Conservation (phyloP, 176 grass and related monocot genomes). For the Eremochloa ophiuroides region DNA sequence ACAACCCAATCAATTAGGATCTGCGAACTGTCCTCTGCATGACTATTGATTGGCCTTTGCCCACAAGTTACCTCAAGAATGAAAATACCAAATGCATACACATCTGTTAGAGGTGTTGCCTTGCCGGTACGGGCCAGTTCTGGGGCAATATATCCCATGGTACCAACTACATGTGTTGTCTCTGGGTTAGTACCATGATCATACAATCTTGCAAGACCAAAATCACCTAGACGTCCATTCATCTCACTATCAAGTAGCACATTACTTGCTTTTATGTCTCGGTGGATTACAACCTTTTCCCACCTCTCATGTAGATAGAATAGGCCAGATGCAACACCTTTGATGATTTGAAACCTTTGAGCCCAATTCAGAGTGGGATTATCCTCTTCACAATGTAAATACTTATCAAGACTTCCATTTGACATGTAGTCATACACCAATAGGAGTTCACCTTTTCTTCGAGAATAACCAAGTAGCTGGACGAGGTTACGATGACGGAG, state of each 20-base stretch:
- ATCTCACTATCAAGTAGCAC: constrained; percentile 50
- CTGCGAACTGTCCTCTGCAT: background rate
- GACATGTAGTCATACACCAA: constrained; percentile 14
- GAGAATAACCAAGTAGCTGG: constrained; percentile 1
- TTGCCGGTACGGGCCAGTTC: constrained; percentile 21
- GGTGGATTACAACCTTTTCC: constrained; percentile 13
- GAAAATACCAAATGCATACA: constrained; percentile 29
- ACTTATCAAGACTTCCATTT: constrained; percentile 33
- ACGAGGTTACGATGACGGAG: constrained; percentile 13
- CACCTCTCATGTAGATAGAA: constrained; percentile 31
- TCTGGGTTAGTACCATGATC: constrained; percentile 19
- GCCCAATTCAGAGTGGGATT: constrained; percentile 5
- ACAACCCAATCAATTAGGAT: constrained; percentile 18
- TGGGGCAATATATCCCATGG: constrained; percentile 21
- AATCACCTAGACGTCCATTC: constrained; percentile 35
- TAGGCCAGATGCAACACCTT: constrained; percentile 11
- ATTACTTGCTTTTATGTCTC: constrained; percentile 56
- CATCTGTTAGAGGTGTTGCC: constrained; percentile 20
- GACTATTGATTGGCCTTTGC: constrained; percentile 7
- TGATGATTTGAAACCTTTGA: constrained; percentile 15
- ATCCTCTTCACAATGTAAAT: background rate
- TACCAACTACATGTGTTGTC: constrained; percentile 20
- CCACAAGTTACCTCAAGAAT: constrained; percentile 29
- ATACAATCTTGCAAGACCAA: constrained; percentile 24
- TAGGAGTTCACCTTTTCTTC: constrained; percentile 24